Evolutionary conservation across 805 yeast species (phyloP), one percentile per base, ranked within the genome.

Genomic region (Candida maris): DNA sequence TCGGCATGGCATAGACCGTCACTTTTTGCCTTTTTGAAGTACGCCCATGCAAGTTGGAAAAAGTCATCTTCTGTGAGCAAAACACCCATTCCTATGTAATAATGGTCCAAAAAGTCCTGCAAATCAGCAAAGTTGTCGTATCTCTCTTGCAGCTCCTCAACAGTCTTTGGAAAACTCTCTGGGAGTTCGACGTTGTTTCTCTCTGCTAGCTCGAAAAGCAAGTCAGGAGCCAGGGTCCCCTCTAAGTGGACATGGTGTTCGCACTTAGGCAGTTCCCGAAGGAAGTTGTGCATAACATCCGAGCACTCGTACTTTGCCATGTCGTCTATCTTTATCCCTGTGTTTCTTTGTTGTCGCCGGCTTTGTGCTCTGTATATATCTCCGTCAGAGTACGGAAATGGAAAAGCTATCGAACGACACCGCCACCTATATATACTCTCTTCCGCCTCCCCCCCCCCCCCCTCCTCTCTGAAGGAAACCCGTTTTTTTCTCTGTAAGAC

Each of bases 71-170:
- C 87, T 7, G 67, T 61, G 38, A 77, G 66, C 51, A 85, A 65
- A n/a, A 82, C 93, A 38, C 77, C 70, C 76, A 85, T 81, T 29
- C 95, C 95, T 32, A 83, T 76, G 59, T 85, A 85, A 60, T 85
- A 85, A 49, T 75, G 81, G 59, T 83, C 77, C 45, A 85, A 65
- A 62, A 85, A 85, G 52, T 84, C 91, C 61, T 85, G 88, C 42
- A 85, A 62, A 52, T 81, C 82, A 12, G 73, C 64, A 56, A 85
- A 85, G 18, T 69, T 59, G 34, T 70, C 65, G 54, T 85, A 85
- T 46, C 84, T 68, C 22, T 64, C 71, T 41, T 73, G 67, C 45
- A 83, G 67, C 35, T 66, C 81, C 44, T 73, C 81, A 5, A 73
- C 71, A 1, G 79, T 60, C 32, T 65, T 61, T 26, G 93, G 91